Evolutionary conservation across 495 filamentous ascomycete species (phyloP).

Genomic region (Filosporella fistucella): DNA sequence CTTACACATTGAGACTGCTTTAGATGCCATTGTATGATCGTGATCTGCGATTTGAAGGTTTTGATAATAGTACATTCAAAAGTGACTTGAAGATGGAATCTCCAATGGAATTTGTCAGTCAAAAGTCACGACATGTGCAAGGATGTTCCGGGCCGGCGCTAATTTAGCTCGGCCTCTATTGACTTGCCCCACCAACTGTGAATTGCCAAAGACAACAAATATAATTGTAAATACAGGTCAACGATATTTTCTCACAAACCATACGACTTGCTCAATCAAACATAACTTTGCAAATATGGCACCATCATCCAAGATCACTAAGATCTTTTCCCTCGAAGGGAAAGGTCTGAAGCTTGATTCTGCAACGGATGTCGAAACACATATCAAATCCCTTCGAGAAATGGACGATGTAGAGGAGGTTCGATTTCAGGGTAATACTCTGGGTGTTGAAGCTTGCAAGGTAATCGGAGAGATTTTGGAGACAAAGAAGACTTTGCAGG

Average conservation of each 20-base stretch:
- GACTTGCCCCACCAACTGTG: constrained; percentile 13
- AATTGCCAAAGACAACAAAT: neutral
- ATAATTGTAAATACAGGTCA: neutral
- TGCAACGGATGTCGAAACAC: constrained; percentile 78
- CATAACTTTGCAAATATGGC: constrained; percentile 33
- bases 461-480: constrained; percentile 74
- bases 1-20: constrained; percentile 21
- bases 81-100: no score
- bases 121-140: neutral
- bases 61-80: no score
- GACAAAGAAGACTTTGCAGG: constrained; percentile 73
- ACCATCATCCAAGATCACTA: constrained; percentile 29
- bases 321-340: constrained; percentile 86
- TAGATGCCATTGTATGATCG: constrained; percentile 18
- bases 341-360: constrained; percentile 87
- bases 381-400: constrained; percentile 68
- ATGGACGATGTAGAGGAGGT: constrained; percentile 78
- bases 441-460: constrained; percentile 83
- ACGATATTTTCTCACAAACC: neutral
- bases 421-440: constrained; percentile 79
- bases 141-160: neutral
- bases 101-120: neutral
- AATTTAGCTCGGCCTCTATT: constrained; percentile 9
- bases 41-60: constrained; percentile 12
- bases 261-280: neutral